A percentile compares a stretch with the other conserved stretches of the same genome.
Evolutionary conservation across 345 rosid species (phyloP).

Genomic region (rapeseed (Brassica napus)): DNA sequence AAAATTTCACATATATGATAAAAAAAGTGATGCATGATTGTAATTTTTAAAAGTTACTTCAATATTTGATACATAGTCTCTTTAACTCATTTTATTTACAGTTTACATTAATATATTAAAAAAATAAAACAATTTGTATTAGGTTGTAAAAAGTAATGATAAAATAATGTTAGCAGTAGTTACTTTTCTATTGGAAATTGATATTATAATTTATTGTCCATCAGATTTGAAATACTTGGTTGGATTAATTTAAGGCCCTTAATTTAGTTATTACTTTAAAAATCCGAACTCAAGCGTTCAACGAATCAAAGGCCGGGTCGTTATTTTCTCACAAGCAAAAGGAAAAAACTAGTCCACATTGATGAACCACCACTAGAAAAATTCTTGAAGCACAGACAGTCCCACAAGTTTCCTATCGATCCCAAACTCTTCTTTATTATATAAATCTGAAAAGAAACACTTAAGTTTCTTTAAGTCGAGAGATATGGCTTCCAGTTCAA

Average conservation of each 20-base stretch:
- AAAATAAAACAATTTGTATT: not conserved
- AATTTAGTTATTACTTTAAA: not conserved
- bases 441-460: slow-evolving; percentile 24
- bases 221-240: slow-evolving; percentile 29
- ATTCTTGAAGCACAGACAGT: slow-evolving; percentile 15
- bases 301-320: not conserved
- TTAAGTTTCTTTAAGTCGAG: slow-evolving; percentile 9
- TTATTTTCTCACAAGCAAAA: slow-evolving; percentile 33
- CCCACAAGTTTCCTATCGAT: slow-evolving; percentile 31
- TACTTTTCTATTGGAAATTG: not conserved
- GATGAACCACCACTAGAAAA: slow-evolving; percentile 43
- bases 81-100: not conserved
- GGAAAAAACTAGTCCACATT: slow-evolving; percentile 32
- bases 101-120: not conserved
- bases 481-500: slow-evolving; percentile 19
- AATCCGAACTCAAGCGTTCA: not conserved
- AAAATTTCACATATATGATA: not conserved
- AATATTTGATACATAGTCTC: not conserved
- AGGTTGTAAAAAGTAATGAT: not conserved
- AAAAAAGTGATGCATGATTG: not conserved
- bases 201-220: slow-evolving; percentile 2
- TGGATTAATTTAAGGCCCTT: not conserved
- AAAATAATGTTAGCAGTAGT: not conserved
- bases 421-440: slow-evolving; percentile 6
- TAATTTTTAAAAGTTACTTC: not conserved